Conservation (phyloP, 768 basidiomycete genomes). For the Xerocomellus chrysenteron region DNA sequence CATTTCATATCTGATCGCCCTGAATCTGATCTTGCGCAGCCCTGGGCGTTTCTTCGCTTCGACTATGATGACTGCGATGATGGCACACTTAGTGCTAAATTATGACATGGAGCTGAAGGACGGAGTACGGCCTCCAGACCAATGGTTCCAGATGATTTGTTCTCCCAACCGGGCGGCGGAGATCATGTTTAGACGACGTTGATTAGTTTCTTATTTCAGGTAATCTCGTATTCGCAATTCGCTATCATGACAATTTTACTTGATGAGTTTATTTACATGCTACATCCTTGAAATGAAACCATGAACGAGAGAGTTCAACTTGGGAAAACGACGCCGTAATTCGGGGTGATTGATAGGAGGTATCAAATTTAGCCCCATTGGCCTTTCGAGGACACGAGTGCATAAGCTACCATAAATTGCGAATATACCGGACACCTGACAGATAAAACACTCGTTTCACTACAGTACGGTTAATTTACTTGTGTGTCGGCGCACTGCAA, state of each 20-base stretch:
- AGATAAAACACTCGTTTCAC: neutral
- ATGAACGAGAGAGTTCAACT: too few relatives aligned
- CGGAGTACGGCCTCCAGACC: conserved; percentile 35
- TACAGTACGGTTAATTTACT: neutral
- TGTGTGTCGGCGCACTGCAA: neutral
- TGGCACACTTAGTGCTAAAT: conserved; percentile 40
- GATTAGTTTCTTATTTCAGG: conserved; percentile 6
- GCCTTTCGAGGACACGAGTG: neutral
- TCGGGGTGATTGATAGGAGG: conserved; percentile 18
- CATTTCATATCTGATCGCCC: conserved; percentile 2
- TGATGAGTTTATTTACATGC: conserved; percentile 9
- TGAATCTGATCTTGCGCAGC: conserved; percentile 20
- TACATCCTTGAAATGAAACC: neutral
- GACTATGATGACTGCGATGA: conserved; percentile 38
- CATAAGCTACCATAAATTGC: neutral
- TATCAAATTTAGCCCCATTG: conserved; percentile 9
- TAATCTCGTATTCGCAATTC: conserved; percentile 11
- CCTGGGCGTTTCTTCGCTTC: conserved; percentile 46
- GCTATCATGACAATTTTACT: conserved; percentile 9
- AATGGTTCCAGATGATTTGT: conserved; percentile 36
- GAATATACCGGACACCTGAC: neutral
- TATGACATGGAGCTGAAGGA: conserved; percentile 41
- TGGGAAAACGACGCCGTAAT: conserved; percentile 3
- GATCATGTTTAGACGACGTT: conserved; percentile 38
- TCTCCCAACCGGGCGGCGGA: conserved; percentile 36